Conservation (phyloP, 208 protist species). For the Acanthamoeba culbertsoni region DNA sequence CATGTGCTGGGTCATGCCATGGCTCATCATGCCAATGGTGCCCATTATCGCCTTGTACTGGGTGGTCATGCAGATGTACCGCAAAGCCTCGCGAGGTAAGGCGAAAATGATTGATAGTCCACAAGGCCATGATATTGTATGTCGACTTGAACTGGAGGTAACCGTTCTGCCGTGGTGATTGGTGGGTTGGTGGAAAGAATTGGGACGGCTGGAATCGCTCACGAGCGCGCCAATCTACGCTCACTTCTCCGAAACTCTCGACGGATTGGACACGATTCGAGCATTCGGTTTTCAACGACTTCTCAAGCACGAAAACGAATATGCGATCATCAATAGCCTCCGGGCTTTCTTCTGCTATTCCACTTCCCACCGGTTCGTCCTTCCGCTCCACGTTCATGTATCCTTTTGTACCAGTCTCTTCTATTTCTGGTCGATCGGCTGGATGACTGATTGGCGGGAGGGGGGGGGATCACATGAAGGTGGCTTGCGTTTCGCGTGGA, state of each 20-base stretch:
- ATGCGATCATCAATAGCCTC: background rate
- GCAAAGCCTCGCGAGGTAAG: background rate
- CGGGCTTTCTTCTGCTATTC: background rate
- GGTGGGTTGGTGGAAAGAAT: too few species aligned
- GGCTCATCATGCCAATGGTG: background rate
- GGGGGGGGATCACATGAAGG: background rate
- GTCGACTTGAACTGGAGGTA: conserved; percentile 58
- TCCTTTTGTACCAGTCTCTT: background rate
- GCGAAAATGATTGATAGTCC: background rate
- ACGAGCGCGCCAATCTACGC: background rate
- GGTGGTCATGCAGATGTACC: conserved; percentile 43
- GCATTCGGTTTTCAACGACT: background rate
- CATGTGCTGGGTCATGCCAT: conserved; percentile 1
- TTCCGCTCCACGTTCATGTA: background rate
- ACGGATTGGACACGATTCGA: background rate
- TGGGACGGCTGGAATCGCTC: background rate
- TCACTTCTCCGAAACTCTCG: background rate
- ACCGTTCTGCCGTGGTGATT: too few species aligned
- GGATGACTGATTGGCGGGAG: too few species aligned
- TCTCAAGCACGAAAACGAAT: background rate
- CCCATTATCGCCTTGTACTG: conserved; percentile 64
- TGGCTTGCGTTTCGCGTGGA: background rate
- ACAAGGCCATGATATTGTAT: too few species aligned
- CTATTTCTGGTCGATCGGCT: background rate
- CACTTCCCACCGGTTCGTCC: background rate